Conservation (phyloP, 2,329 filamentous ascomycete species). For the Fusarium citri region DNA sequence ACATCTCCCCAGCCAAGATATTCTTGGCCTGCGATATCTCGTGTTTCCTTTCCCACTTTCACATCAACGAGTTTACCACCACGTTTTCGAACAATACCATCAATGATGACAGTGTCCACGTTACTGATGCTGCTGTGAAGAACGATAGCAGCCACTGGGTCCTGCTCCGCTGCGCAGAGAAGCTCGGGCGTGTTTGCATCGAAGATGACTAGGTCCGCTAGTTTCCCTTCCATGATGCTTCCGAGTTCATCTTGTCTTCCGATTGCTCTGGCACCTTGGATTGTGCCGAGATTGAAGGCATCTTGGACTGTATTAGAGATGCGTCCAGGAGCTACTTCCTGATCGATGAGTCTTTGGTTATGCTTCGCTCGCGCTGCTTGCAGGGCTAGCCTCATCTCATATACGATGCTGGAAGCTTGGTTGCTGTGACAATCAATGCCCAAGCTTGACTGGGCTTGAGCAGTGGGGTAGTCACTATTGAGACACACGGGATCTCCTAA, state of each 20-base stretch:
- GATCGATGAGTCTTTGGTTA: neutral
- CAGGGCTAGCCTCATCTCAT: slow-evolving; percentile 12
- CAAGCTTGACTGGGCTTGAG: slow-evolving; percentile 6
- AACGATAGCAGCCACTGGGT: neutral
- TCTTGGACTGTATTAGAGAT: slow-evolving; percentile 12
- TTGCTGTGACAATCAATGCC: slow-evolving; percentile 18
- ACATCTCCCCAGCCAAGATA: neutral
- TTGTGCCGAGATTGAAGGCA: slow-evolving; percentile 4
- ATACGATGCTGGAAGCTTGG: slow-evolving; percentile 9
- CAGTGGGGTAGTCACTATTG: neutral
- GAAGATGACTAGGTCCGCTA: slow-evolving; percentile 7
- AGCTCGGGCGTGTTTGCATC: slow-evolving; percentile 3
- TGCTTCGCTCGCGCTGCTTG: slow-evolving; percentile 1
- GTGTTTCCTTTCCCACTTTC: neutral
- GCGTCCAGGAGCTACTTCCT: neutral
- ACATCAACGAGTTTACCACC: neutral
- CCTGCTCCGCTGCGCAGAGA: slow-evolving; percentile 8
- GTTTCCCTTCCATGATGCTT: slow-evolving; percentile 4
- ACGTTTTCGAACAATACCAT: slow-evolving; percentile 6
- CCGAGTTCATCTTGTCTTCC: neutral
- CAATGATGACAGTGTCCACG: slow-evolving; percentile 4
- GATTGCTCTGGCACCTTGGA: slow-evolving; percentile 6
- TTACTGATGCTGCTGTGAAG: slow-evolving; percentile 15
- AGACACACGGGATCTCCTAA: slow-evolving; percentile 12
- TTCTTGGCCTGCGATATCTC: neutral